Conservation (phyloP, 805 yeast genomes). For the Phaffomyces opuntiae region DNA sequence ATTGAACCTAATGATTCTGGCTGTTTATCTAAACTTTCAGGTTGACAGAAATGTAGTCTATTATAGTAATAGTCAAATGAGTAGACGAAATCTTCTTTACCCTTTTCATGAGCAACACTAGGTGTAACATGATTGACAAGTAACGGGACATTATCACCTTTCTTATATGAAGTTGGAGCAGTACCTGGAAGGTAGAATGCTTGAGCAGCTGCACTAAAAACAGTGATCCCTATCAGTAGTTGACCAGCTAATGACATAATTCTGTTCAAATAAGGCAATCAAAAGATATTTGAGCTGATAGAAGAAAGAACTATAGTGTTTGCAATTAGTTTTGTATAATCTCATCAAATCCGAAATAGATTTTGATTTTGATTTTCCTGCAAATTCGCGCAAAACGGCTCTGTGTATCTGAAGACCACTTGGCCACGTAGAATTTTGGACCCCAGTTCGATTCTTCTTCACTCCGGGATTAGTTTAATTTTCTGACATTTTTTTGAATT, state of each 20-base stretch:
- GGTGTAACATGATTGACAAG: constrained; percentile 91
- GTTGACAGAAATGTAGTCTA: constrained; percentile 78
- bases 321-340: not conserved
- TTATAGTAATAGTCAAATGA: constrained; percentile 81
- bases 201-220: constrained; percentile 3
- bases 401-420: no score
- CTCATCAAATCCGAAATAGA: not conserved
- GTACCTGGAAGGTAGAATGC: constrained; percentile 94
- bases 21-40: constrained; percentile 48
- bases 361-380: no score
- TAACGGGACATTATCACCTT: constrained; percentile 67
- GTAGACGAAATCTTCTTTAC: constrained; percentile 49
- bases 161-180: constrained; percentile 83
- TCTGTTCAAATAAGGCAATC: not conserved
- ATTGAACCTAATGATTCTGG: constrained; percentile 89
- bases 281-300: not conserved
- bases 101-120: constrained; percentile 38
- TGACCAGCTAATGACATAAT: not conserved
- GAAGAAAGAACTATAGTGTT: not conserved
- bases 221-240: not conserved
- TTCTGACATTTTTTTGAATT: not conserved
- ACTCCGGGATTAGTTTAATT: no score
- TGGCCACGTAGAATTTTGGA: no score
- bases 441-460: no score
- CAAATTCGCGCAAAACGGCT: no score